These are phyloP conservation scores for Melanopsichium pennsylvanicum DNA, from an alignment of 1,284 basidiomycete genomes.

Conservation along the genomic window DNA sequence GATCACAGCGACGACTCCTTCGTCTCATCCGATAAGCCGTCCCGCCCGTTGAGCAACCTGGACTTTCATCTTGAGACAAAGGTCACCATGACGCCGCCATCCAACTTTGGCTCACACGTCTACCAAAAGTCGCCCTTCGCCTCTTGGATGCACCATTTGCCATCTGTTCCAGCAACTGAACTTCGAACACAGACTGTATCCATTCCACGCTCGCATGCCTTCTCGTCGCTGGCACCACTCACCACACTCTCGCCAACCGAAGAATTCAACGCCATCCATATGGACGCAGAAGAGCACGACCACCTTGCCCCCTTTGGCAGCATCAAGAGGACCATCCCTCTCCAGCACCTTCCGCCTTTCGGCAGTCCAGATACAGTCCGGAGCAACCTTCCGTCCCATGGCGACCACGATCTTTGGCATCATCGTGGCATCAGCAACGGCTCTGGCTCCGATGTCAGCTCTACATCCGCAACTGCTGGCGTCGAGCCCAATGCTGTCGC, in stretches of 20 bases:
- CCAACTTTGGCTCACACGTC: constrained; percentile 37
- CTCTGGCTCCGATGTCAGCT: constrained; percentile 38
- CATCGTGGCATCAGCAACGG: constrained; percentile 33
- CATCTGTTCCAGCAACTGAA: constrained; percentile 26
- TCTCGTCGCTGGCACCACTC: constrained; percentile 41
- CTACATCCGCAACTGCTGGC: constrained; percentile 25
- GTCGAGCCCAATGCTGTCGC: constrained; percentile 26
- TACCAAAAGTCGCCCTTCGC: constrained; percentile 47
- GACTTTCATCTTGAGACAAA: constrained; percentile 25
- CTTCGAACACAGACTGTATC: constrained; percentile 13
- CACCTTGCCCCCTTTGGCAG: constrained; percentile 4
- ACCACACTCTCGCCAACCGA: constrained; percentile 28
- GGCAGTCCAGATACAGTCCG: constrained; percentile 5
- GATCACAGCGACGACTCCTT: constrained; percentile 22
- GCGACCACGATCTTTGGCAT: constrained; percentile 23
- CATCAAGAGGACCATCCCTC: constrained; percentile 39
- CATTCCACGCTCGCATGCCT: constrained; percentile 47
- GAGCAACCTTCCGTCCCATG: background rate
- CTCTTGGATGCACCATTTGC: constrained; percentile 21
- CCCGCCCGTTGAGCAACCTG: constrained; percentile 12
- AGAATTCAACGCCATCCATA: constrained; percentile 24
- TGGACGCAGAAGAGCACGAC: constrained; percentile 9
- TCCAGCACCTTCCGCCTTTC: constrained; percentile 23
- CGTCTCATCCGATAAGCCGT: constrained; percentile 22
- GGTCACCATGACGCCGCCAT: constrained; percentile 53